Evolutionary conservation across 2,329 filamentous ascomycete genomes (phyloP).

Genomic region (Claviceps sp.): DNA sequence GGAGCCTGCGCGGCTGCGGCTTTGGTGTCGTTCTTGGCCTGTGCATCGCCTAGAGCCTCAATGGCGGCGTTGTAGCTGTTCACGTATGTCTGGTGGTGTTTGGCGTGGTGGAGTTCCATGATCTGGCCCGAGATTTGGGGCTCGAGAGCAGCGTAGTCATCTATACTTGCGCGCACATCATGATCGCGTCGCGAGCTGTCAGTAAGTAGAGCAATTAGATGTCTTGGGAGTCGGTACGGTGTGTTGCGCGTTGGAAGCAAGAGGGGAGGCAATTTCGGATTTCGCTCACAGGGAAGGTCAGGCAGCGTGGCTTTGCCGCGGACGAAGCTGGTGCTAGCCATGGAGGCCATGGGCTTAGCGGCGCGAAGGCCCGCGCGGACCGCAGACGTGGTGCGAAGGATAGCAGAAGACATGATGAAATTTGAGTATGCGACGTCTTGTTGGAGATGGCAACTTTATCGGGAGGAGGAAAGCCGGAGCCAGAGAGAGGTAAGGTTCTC

Average conservation of each 20-base stretch:
- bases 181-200: not conserved
- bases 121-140: constrained; percentile 72
- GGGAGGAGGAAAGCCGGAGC: no score
- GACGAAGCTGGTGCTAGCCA: constrained; percentile 63
- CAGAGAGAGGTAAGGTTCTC: not conserved
- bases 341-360: constrained; percentile 46
- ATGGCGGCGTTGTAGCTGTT: constrained; percentile 72
- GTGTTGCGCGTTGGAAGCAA: no score
- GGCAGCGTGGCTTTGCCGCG: constrained; percentile 87
- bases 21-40: constrained; percentile 45
- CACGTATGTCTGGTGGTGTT: constrained; percentile 91
- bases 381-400: constrained; percentile 58
- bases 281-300: constrained; percentile 51
- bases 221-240: not conserved
- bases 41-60: constrained; percentile 55
- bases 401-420: constrained; percentile 55
- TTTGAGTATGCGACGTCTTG: no score
- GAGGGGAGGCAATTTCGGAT: not conserved
- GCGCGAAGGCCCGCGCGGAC: constrained; percentile 59
- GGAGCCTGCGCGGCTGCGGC: constrained; percentile 37
- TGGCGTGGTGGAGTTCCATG: constrained; percentile 92
- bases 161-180: constrained; percentile 29
- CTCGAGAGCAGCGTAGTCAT: constrained; percentile 95
- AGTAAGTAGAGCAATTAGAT: not conserved
- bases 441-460: no score